Evolutionary conservation across 495 filamentous ascomycete genomes (phyloP), one percentile per base, ranked within the genome.

Genomic region (Xylaria nigripes): DNA sequence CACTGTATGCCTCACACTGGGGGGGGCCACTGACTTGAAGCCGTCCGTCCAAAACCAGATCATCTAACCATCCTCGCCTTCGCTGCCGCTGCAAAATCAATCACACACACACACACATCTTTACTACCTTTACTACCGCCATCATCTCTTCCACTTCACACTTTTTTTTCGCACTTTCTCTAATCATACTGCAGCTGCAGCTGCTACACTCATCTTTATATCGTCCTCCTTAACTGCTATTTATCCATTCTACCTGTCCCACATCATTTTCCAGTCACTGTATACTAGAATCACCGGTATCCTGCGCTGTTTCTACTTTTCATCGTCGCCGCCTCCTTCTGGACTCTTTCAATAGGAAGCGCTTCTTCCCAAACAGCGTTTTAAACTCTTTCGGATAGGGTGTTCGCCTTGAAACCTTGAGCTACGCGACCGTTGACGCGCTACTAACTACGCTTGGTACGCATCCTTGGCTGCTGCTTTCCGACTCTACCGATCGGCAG

Each of bases 61-160:
- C 59, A 62, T 56, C 61, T 62, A 54, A 19, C 50, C 59, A 62
- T 66, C 54, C 58, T 67, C 64, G 59, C 64, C 64, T 62, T 67
- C 64, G 61, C 63, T 58, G 62, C 62, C 60, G 60, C 60, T 55
- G 62, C 55, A 50, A 60, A 56, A 58, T 58, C 64, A 56, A 61
- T 45, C 61, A 60, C 44, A 23, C 50, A 40, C 42, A 25, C 43
- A 38, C 50, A 23, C 25, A 19, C 21, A 34, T 32, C 32, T 27
- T 16, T 27, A 32, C 32, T 43, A 54, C 36, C 44, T 43, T 24
- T 38, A 23, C 46, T 29, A 44, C 2, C 36, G 32, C 9, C 45
- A 54, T 38, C 34, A 55, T 34, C 46, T 25, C 24, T 10, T 25
- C 38, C 16, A 38, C 46, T 42, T 42, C 51, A n/a, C 53, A 48